Evolutionary conservation across 805 yeast genomes (phyloP), one percentile per base, ranked within the genome.

Genomic region (Sugiyamaella qingdaonensis): DNA sequence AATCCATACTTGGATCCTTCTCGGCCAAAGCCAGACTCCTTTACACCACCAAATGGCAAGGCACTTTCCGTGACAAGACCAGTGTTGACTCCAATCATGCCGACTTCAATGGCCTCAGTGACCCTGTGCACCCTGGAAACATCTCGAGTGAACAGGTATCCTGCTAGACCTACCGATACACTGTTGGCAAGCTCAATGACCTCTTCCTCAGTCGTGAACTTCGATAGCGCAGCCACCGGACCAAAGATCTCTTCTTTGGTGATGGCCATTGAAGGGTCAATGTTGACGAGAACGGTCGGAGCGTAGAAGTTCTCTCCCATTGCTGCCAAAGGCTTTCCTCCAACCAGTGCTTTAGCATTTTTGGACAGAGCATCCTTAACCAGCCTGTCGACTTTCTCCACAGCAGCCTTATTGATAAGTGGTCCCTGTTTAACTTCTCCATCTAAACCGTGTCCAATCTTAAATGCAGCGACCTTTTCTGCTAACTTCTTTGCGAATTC

Each of bases 21-120:
- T 68, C 90, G 79, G 51, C 94, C 92, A 61, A 83, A 84, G 1
- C 92, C 95, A 35, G 88, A 81, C 68, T 84, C 80, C 64, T 85
- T 85, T 46, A 86, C 76, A 49, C 95, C 95, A 19, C 95, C 95
- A 63, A 69, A 69, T 13, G 77, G 77, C 46, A 70, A 60, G 21
- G 75, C 71, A n/a, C 69, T 63, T 58, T 73, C 92, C 14, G 88
- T 80, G 52, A 88, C 78, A 10, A 78, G 71, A 27, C 94, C 94
- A 10, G 89, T 80, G 69, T 88, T 88, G 53, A 81, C 82, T 41
- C 94, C 94, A 50, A 88, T 78, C 95, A 88, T 88, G 46, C 95
- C 95, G 29, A 77, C 81, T 58, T 88, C 81, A 49, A 88, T 73
- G 24, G 74, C 80, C 68, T 85, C 90, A 32, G 87, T 82, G 8